Evolutionary conservation across 164 flowering plant species (phyloP), one percentile per base, ranked within the genome.

Genomic region (Santalum album): DNA sequence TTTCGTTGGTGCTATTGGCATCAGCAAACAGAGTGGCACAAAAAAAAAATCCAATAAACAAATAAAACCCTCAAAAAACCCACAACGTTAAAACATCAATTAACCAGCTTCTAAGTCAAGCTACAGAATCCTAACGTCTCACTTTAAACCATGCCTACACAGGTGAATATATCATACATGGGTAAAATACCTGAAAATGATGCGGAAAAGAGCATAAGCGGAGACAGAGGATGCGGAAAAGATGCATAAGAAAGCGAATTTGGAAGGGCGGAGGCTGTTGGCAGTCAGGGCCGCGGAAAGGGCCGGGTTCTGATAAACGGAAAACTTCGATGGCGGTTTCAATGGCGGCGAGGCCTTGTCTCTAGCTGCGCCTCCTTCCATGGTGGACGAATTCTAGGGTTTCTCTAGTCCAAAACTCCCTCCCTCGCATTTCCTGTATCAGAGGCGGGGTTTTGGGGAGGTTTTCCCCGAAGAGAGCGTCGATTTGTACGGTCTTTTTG

Each of bases 201-300:
- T 32, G 63, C 64, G 49, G 55, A 77, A 63, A 55, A 86, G 67
- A 36, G 69, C 64, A 52, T 78, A 49, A 1, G 81, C 76, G 4
- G 96, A 78, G 55, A 77, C 79, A 32, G 75, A 62, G 57, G 76
- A 78, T 59, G 79, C 44, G 18, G 66, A 64, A 56, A 83, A 66
- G 45, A 81, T 62, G 72, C 48, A 65, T 52, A 88, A 63, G 56
- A 81, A 61, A 2, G 88, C 60, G 59, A 67, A 67, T 12, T 56
- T 71, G 1, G 84, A 69, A 39, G 92, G 95, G 26, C 75, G 79
- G 59, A 84, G 71, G 58, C 95, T 88, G 55, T 60, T 81, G 61
- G 89, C 77, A 7, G 89, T 81, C 25, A 84, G 79, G 55, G 84
- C 95, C 18, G 90, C 90, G 24, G 95, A 79, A 20, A 91, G 56